Conservation (phyloP, 2,329 filamentous ascomycete species). For the Penicillium paneum region DNA sequence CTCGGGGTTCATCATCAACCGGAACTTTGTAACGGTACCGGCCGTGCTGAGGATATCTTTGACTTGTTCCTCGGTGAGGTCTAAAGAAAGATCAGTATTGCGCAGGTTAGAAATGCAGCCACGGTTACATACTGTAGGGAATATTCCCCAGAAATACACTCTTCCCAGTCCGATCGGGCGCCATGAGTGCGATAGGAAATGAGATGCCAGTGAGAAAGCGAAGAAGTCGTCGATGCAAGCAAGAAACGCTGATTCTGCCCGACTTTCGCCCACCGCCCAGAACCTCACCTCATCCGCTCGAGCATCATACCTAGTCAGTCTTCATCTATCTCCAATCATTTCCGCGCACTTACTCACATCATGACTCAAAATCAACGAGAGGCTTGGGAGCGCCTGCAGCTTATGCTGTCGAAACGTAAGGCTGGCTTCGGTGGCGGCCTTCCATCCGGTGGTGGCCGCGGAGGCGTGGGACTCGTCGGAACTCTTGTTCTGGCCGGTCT, state of each 20-base stretch:
- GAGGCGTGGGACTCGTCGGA: conserved; percentile 55
- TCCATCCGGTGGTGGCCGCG: conserved; percentile 53
- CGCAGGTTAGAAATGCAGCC: background rate
- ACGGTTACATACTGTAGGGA: conserved; percentile 62
- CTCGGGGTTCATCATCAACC: conserved; percentile 91
- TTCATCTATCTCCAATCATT: conserved; percentile 19
- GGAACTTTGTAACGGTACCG: conserved; percentile 86
- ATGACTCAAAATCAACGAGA: conserved; percentile 60
- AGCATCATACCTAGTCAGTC: conserved; percentile 20
- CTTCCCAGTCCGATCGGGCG: conserved; percentile 45
- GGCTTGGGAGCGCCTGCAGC: conserved; percentile 64
- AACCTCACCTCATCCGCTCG: conserved; percentile 26
- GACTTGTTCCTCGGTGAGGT: conserved; percentile 93
- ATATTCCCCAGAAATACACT: conserved; percentile 53
- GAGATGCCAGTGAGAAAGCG: conserved; percentile 1
- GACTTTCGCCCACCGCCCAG: conserved; percentile 28
- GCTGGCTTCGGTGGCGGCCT: conserved; percentile 43
- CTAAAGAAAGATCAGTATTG: conserved; percentile 48
- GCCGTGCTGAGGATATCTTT: conserved; percentile 87
- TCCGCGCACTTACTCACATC: conserved; percentile 26
- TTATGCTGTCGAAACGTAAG: conserved; percentile 55
- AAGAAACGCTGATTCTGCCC: conserved; percentile 23
- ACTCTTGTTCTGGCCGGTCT: conserved; percentile 52
- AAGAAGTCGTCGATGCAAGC: conserved; percentile 9
- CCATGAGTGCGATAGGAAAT: conserved; percentile 34